Percentiles rank a stretch among this genome's conserved stretches.
Evolutionary conservation across 1,139 yeast species (phyloP).

Genomic region (Lodderomyces elongisporus): DNA sequence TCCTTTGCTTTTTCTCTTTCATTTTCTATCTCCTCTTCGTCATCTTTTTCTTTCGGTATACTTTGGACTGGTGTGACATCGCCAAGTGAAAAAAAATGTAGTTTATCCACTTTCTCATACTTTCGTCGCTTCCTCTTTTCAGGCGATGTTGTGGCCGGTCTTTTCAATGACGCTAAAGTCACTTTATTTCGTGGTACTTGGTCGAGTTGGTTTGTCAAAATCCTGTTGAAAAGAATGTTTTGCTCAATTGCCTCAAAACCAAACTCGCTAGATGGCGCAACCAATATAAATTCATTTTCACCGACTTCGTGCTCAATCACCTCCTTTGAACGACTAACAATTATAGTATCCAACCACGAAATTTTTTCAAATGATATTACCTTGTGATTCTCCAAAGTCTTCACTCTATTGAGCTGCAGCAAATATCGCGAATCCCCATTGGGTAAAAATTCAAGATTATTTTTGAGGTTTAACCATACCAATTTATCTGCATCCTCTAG

Average conservation of each 20-base stretch:
- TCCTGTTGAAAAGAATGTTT: slow-evolving; percentile 10
- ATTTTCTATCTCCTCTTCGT: neutral
- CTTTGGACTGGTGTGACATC: slow-evolving; percentile 6
- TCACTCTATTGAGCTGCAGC: slow-evolving; percentile 15
- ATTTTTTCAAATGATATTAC: slow-evolving; percentile 10
- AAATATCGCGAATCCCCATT: slow-evolving; percentile 11
- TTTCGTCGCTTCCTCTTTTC: slow-evolving; percentile 24
- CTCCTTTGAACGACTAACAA: slow-evolving; percentile 8
- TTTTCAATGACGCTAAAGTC: slow-evolving; percentile 2
- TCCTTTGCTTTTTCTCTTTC: slow-evolving; percentile 1
- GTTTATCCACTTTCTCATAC: slow-evolving; percentile 27
- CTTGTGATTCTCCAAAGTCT: slow-evolving; percentile 12
- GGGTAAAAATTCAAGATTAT: slow-evolving; percentile 17
- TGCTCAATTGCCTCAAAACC: slow-evolving; percentile 6
- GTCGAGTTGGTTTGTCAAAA: slow-evolving; percentile 7
- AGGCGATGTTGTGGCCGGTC: slow-evolving; percentile 8
- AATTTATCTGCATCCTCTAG: slow-evolving; percentile 12
- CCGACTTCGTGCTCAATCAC: slow-evolving; percentile 14
- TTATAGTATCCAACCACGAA: slow-evolving; percentile 8
- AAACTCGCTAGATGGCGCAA: slow-evolving; percentile 3
- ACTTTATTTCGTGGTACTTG: slow-evolving; percentile 8
- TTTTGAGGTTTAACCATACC: slow-evolving; percentile 20
- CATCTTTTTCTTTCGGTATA: neutral
- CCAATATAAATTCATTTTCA: slow-evolving; percentile 7
- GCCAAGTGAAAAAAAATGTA: slow-evolving; percentile 32